Evolutionary conservation across 1,139 yeast genomes (phyloP).

Genomic region (Suhomyces yuchorum): DNA sequence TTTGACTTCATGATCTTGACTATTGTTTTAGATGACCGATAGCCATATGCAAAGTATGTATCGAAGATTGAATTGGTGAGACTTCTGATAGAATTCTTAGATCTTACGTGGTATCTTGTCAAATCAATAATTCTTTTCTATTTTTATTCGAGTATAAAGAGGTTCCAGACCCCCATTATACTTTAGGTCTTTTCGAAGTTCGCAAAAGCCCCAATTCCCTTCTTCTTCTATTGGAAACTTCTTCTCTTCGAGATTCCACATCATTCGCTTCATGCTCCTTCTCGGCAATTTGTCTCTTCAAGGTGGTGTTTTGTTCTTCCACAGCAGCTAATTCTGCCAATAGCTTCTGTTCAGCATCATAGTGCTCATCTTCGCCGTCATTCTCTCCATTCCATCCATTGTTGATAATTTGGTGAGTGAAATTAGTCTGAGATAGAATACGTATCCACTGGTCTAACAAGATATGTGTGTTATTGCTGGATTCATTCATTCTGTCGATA

Average conservation of each 20-base stretch:
- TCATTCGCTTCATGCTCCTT: constrained; percentile 25
- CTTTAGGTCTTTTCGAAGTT: constrained; percentile 5
- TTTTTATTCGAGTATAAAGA: background rate
- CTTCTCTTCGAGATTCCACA: constrained; percentile 19
- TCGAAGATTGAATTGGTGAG: no score
- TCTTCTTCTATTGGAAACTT: constrained; percentile 22
- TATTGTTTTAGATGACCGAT: no score
- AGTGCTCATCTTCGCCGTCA: constrained; percentile 25
- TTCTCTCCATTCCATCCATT: constrained; percentile 38
- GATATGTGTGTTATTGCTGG: constrained; percentile 39
- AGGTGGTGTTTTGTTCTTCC: constrained; percentile 31
- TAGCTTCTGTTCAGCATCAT: constrained; percentile 30
- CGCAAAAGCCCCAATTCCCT: constrained; percentile 29
- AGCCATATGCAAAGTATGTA: no score
- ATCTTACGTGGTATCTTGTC: no score
- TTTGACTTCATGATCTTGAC: no score
- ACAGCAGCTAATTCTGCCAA: constrained; percentile 27
- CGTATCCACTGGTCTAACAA: constrained; percentile 49
- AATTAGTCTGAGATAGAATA: constrained; percentile 49
- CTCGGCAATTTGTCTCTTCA: constrained; percentile 29
- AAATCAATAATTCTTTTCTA: no score
- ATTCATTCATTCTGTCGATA: constrained; percentile 32
- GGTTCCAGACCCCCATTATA: background rate
- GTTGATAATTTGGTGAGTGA: constrained; percentile 40
- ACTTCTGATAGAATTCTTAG: no score